Evolutionary conservation across 345 rosid species (phyloP).

Genomic region (Geranium brycei): DNA sequence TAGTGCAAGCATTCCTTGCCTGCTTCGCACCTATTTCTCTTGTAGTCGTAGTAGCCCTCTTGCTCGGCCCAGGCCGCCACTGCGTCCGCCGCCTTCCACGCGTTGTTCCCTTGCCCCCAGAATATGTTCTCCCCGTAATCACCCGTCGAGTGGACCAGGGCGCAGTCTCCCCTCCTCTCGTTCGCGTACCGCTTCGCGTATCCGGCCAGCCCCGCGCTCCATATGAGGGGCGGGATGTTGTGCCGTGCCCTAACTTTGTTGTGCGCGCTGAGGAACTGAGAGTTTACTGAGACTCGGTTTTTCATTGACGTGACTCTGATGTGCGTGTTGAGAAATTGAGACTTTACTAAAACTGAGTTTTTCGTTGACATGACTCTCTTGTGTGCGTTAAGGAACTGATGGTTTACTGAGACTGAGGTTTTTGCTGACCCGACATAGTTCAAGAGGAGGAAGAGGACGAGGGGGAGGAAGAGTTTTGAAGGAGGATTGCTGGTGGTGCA

Average conservation of each 20-base stretch:
- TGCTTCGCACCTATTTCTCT: neutral
- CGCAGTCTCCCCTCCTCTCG: conserved; percentile 10
- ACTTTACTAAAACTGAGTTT: too few relatives aligned
- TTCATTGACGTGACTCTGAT: neutral
- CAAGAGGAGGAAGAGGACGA: neutral
- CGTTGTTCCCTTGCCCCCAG: conserved; percentile 8
- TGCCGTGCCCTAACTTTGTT: conserved; percentile 1
- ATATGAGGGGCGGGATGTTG: conserved; percentile 2
- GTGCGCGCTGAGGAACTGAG: conserved; percentile 11
- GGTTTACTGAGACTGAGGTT: neutral
- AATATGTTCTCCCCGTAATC: conserved; percentile 12
- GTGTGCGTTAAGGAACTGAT: conserved; percentile 9
- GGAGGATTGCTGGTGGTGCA: neutral
- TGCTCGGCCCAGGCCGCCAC: conserved; percentile 10
- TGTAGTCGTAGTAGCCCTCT: conserved; percentile 2
- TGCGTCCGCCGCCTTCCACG: conserved; percentile 10
- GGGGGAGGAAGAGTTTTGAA: neutral
- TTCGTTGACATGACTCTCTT: neutral
- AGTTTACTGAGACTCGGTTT: neutral
- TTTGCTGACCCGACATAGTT: neutral
- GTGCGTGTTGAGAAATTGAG: conserved; percentile 9
- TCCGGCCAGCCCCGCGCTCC: conserved; percentile 8
- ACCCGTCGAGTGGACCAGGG: conserved; percentile 3
- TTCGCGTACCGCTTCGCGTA: conserved; percentile 11
- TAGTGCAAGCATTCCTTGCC: conserved; percentile 6